Evolutionary conservation across 306 rosid genomes (phyloP), one percentile per base, ranked within the genome.

Genomic region (Benincasa hispida): DNA sequence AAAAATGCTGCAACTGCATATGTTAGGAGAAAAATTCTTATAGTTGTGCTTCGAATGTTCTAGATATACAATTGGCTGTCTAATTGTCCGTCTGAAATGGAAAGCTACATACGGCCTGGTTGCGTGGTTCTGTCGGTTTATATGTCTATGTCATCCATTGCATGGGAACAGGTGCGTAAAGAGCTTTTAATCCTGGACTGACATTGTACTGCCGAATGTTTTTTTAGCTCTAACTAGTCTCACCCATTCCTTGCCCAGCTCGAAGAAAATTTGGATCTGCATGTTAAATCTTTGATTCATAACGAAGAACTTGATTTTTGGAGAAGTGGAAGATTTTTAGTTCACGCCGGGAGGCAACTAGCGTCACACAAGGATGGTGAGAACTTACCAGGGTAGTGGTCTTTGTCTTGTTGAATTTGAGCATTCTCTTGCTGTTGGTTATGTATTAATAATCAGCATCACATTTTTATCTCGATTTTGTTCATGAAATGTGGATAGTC

Each of bases 61-160:
- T 70, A 93, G 98, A 88, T 93, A 77, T 89, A 76, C 85, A 85
- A 79, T 74, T 93, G 98, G 98, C 97, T 93, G 75, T 89, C 97
- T 57, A 89, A 83, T 75, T 84, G 97, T 80, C 98, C 98, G 13
- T 89, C 92, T 8, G 97, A 91, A 79, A 89, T 93, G 91, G 97
- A 93, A 85, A 93, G 98, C 86, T 87, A 89, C 92, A 91, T 93
- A 77, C 85, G 97, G 78, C 98, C 98, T 24, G 98, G 98, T 30
- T 93, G 98, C 61, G 98, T 93, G 76, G 84, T 93, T 76, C 82
- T 93, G 62, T 88, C 98, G 74, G 58, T 91, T 81, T 93, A 93
- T 85, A 87, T 82, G 65, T 74, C 96, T 42, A 89, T 91, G 97
- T 77, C 97, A 41, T 75, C 87, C 54, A 76, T 85, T 85, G 85